Base-by-base conservation (phyloP, 2,329 filamentous ascomycete species). In the Cryphonectria japonica region DNA sequence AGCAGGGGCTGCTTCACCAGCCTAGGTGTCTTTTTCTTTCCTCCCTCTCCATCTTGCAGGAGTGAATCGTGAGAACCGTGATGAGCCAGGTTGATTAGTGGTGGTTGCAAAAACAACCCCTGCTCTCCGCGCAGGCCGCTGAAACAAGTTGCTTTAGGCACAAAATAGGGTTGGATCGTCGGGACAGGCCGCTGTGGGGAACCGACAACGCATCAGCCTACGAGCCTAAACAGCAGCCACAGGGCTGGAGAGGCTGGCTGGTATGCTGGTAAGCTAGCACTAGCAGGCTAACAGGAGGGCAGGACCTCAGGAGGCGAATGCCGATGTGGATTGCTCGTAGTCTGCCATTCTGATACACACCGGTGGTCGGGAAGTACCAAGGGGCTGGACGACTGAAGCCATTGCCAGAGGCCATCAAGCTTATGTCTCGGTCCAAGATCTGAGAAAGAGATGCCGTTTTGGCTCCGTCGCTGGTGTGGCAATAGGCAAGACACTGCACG, bases 161-260 rank as follows among this genome's bases (percentile, higher is more conserved):
- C 22, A 66, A 5, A 50, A 68, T 34, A 54, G 50, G 67, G 57
- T 68, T 52, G 59, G 67, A 66, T 66, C n/a, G 34, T 68, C 67
- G 67, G 67, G 67, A 68, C 67, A 68, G 29, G 37, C 67, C 67
- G 67, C 43, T 52, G 66, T 46, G 52, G 66, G 52, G 66, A 50
- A 59, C n/a, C 11, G 4, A 29, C 59, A 62, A 32, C 59, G 32
- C 19, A n/a, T 32, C 26, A 26, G n/a, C 19, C 32, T 43, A 32
- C 14, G 26, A 59, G 54, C 26, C 43, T 41, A 66, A 16, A 32
- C 39, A 61, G 57, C 54, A 29, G 37, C 37, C 39, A 50, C 43
- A 34, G 34, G 34, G 59, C 63, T 32, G 61, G 61, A 34, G 22
- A 34, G 43, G 43, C 63, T n/a, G 43, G 37, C 37, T 64, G 61